Percentiles rank a stretch among this genome's conserved stretches.
These are phyloP conservation scores for Rhizopus stolonifer DNA, from an alignment of 371 early-diverging fungal genomes.

Conservation along the genomic window DNA sequence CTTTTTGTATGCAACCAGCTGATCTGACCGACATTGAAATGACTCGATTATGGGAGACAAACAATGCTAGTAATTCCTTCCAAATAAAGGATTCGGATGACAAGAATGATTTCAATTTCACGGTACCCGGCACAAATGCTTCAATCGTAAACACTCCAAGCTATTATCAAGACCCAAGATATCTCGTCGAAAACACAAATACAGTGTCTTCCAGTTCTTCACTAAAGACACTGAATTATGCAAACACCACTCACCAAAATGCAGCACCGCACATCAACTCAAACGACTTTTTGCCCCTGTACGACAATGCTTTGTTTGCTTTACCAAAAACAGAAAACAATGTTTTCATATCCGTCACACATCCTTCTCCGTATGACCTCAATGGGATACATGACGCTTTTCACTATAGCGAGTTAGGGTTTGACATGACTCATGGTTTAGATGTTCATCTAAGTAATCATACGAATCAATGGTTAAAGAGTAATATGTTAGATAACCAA, in stretches of 20 bases:
- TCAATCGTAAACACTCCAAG: neutral
- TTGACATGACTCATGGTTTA: neutral
- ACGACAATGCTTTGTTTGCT: conserved; percentile 1
- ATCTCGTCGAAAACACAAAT: neutral
- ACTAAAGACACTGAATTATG: neutral
- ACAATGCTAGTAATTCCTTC: neutral
- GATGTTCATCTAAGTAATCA: neutral
- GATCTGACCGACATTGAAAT: neutral
- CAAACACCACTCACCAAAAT: neutral
- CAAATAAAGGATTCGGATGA: neutral
- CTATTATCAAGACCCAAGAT: neutral
- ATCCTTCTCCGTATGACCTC: neutral
- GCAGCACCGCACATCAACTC: neutral
- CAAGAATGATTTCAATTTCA: neutral
- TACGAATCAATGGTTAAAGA: neutral
- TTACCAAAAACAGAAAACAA: neutral
- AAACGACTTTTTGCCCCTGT: neutral
- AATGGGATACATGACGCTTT: conserved; percentile 5
- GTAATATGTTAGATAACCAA: neutral
- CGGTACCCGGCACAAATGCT: neutral
- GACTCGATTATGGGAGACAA: no score
- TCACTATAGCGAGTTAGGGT: neutral
- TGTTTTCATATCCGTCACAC: neutral
- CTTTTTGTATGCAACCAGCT: neutral
- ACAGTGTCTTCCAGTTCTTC: neutral